Percentiles rank a stretch among this genome's conserved stretches.
Evolutionary conservation across 768 basidiomycete genomes (phyloP).

Genomic region (Kwoniella dejecticola): DNA sequence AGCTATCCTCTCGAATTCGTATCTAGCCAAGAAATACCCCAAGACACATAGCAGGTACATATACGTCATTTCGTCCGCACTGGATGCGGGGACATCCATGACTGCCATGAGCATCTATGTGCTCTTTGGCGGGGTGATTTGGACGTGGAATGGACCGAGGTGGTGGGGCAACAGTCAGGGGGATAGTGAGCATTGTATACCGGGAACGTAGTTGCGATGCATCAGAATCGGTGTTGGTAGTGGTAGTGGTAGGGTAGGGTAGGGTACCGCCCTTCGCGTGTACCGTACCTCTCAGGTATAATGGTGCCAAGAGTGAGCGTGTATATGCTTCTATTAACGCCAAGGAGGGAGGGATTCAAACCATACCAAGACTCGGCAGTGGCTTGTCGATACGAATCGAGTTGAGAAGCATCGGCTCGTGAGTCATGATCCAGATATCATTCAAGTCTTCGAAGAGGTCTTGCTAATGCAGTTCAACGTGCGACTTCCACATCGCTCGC

Average conservation of each 20-base stretch:
- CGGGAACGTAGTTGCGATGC: constrained; percentile 38
- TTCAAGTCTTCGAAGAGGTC: too few species aligned
- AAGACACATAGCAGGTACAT: constrained; percentile 43
- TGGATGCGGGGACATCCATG: constrained; percentile 55
- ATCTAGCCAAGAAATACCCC: constrained; percentile 43
- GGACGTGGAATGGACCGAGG: constrained; percentile 33
- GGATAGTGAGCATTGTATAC: constrained; percentile 55
- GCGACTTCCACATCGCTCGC: too few species aligned
- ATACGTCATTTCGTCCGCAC: constrained; percentile 53
- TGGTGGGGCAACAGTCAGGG: constrained; percentile 53
- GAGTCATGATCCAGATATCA: too few species aligned
- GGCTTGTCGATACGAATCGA: too few species aligned
- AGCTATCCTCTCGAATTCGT: constrained; percentile 45
- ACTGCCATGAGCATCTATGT: constrained; percentile 52
- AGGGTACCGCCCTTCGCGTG: too few species aligned
- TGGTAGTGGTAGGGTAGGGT: too few species aligned
- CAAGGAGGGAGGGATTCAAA: not conserved
- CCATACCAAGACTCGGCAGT: not conserved
- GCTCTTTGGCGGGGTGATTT: constrained; percentile 49
- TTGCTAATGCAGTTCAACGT: too few species aligned
- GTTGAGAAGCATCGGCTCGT: too few species aligned
- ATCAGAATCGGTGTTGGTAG: too few species aligned
- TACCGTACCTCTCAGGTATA: too few species aligned
- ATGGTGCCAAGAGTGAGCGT: too few species aligned
- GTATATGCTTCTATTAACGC: too few species aligned